These are phyloP conservation scores for Noccaea bulbosa DNA, from an alignment of 345 rosid species.

Conservation along the genomic window DNA sequence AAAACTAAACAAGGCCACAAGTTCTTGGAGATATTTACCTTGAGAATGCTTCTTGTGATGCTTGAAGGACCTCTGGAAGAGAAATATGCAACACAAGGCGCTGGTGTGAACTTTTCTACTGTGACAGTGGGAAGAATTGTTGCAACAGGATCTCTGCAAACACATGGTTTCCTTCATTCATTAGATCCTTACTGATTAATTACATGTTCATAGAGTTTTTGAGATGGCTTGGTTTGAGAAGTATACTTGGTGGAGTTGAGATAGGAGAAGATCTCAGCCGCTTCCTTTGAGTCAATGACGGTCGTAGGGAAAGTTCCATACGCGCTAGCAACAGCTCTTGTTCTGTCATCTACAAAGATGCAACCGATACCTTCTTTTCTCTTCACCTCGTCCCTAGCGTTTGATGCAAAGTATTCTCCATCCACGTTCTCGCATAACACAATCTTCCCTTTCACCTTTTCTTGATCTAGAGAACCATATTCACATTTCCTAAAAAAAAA, in stretches of 20 bases:
- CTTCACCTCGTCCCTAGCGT: slow-evolving; percentile 49
- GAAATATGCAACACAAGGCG: slow-evolving; percentile 71
- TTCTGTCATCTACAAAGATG: slow-evolving; percentile 53
- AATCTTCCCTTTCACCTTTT: slow-evolving; percentile 62
- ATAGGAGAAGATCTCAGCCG: slow-evolving; percentile 53
- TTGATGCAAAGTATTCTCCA: slow-evolving; percentile 23
- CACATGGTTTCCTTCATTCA: background rate
- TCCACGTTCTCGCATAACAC: slow-evolving; percentile 62
- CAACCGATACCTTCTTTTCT: slow-evolving; percentile 63
- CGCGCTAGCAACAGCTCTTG: slow-evolving; percentile 50
- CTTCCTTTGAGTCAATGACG: slow-evolving; percentile 59
- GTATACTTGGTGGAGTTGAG: slow-evolving; percentile 71
- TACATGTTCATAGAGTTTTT: background rate
- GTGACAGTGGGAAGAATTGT: slow-evolving; percentile 62
- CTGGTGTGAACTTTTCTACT: slow-evolving; percentile 59
- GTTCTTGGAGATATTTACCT: slow-evolving; percentile 49
- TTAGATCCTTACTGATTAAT: background rate
- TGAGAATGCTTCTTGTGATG: slow-evolving; percentile 65
- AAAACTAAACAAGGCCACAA: background rate
- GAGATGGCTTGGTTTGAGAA: slow-evolving; percentile 7
- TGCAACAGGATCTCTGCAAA: slow-evolving; percentile 66
- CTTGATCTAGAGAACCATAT: slow-evolving; percentile 49
- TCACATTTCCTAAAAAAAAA: slow-evolving; percentile 56
- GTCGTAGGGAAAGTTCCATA: slow-evolving; percentile 58
- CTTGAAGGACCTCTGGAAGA: slow-evolving; percentile 82